Evolutionary conservation across 768 basidiomycete species (phyloP).

Genomic region (Lactarius sanguifluus): DNA sequence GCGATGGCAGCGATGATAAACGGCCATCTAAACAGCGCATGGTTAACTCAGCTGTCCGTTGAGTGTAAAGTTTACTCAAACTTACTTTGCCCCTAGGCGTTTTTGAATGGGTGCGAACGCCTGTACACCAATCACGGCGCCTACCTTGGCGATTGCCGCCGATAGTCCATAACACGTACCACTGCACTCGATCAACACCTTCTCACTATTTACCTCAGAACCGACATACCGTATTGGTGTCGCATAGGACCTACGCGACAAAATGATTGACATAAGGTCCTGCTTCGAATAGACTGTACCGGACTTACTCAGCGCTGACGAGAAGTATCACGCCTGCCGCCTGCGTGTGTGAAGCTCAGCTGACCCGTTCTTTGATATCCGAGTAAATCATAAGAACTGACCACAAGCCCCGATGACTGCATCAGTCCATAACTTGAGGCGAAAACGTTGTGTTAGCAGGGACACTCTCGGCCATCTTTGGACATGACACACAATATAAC

Average conservation of each 20-base stretch:
- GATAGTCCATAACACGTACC: slow-evolving; percentile 71
- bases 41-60: not conserved
- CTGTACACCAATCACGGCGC: slow-evolving; percentile 68
- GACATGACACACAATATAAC: slow-evolving; percentile 55
- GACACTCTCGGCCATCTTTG: slow-evolving; percentile 6
- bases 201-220: not conserved
- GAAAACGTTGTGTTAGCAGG: not conserved
- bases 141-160: slow-evolving; percentile 66
- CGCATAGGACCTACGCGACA: slow-evolving; percentile 50
- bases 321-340: slow-evolving; percentile 71
- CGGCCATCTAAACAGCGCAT: slow-evolving; percentile 48
- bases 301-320: slow-evolving; percentile 60
- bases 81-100: slow-evolving; percentile 61
- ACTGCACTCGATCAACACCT: slow-evolving; percentile 33
- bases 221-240: slow-evolving; percentile 57
- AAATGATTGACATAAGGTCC: not conserved
- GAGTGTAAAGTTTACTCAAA: slow-evolving; percentile 10
- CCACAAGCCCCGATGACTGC: slow-evolving; percentile 44
- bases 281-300: slow-evolving; percentile 4
- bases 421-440: slow-evolving; percentile 60
- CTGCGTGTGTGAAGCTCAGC: slow-evolving; percentile 34
- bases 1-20: slow-evolving; percentile 69
- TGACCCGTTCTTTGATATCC: slow-evolving; percentile 35
- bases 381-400: slow-evolving; percentile 30
- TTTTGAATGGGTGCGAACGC: slow-evolving; percentile 67